Evolutionary conservation across 495 filamentous ascomycete genomes (phyloP), one percentile per base, ranked within the genome.

Genomic region (Aspergillus baeticus): DNA sequence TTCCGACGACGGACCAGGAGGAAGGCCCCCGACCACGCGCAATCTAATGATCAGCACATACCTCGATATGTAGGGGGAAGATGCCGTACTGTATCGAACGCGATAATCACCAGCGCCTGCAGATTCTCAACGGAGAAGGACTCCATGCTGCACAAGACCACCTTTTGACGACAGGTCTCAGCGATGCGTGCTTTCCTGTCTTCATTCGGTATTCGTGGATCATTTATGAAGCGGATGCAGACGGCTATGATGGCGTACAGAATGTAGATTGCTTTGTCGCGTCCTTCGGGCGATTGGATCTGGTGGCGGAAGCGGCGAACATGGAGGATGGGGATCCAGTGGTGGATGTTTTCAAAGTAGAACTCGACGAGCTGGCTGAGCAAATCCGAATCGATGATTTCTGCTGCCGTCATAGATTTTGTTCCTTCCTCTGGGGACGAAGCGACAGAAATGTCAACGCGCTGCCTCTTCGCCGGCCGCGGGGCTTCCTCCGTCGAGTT

Each of bases 1-100:
- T 61, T 11, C 67, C 67, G 11, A 69, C 55, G 14, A 67, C 63
- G 1, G 67, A 64, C 67, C 67, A 69, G 5, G 64, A 58, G 3
- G 63, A 64, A n/a, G 63, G 66, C 10, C 66, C 66, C 10, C 63
- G 66, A 14, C 63, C 66, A 1, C 66, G 54, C 13, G 57, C 61
- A 36, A 69, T 69, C 63, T 63, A 31, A 15, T 23, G 18, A 41
- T 49, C 10, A 51, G 20, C n/a, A n/a, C n/a, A n/a, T n/a, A n/a
- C n/a, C n/a, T n/a, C n/a, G n/a, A n/a, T n/a, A n/a, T n/a, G n/a
- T n/a, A n/a, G n/a, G n/a, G 26, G 26, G 2, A 14, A 21, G 6
- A 36, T n/a, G n/a, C 42, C 63, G 35, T 42, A 69, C 66, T 18
- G 59, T 64, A 37, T 69, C 63, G 50, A 69, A 69, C 0, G 66